A percentile compares a stretch with the other conserved stretches of the same genome.
These are phyloP conservation scores for Datisca glomerata DNA, from an alignment of 306 rosid species.

Conservation along the genomic window DNA sequence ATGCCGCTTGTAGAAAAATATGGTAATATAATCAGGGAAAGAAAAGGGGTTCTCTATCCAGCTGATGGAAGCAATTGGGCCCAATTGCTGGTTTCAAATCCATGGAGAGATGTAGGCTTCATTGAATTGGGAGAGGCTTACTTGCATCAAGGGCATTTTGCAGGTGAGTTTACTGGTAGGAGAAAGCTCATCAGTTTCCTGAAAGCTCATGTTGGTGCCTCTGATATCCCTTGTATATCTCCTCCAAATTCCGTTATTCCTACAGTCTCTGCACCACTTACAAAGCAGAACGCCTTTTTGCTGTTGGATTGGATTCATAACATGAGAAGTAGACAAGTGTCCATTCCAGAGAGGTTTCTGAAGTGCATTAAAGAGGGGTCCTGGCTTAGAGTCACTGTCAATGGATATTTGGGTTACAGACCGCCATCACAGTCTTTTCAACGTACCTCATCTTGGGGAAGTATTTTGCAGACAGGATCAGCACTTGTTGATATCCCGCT, in stretches of 20 bases:
- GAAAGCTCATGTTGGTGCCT: constrained; percentile 19
- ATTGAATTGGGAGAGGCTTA: constrained; percentile 53
- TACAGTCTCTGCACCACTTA: constrained; percentile 36
- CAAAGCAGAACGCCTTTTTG: constrained; percentile 39
- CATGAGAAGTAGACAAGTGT: constrained; percentile 1
- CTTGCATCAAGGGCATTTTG: constrained; percentile 13
- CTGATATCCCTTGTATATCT: constrained; percentile 45
- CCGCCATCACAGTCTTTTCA: constrained; percentile 58
- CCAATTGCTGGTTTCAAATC: constrained; percentile 37
- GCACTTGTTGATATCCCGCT: constrained; percentile 58
- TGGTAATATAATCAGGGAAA: constrained; percentile 12
- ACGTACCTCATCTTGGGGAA: constrained; percentile 30
- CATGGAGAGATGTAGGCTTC: constrained; percentile 39
- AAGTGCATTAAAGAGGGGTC: constrained; percentile 41
- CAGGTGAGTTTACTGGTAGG: constrained; percentile 17
- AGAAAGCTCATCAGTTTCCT: constrained; percentile 32
- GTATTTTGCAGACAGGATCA: constrained; percentile 39
- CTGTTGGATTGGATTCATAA: constrained; percentile 53
- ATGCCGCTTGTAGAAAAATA: constrained; percentile 59
- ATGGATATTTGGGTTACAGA: constrained; percentile 20
- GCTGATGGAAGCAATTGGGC: constrained; percentile 66
- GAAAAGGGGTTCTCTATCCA: constrained; percentile 41
- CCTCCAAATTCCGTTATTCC: constrained; percentile 47
- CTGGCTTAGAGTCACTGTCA: constrained; percentile 45
- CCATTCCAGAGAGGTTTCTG: constrained; percentile 29